A percentile compares a stretch with the other conserved stretches of the same genome.
These are phyloP conservation scores for Botrytis sinoallii DNA, from an alignment of 2,329 filamentous ascomycete species.

Conservation along the genomic window DNA sequence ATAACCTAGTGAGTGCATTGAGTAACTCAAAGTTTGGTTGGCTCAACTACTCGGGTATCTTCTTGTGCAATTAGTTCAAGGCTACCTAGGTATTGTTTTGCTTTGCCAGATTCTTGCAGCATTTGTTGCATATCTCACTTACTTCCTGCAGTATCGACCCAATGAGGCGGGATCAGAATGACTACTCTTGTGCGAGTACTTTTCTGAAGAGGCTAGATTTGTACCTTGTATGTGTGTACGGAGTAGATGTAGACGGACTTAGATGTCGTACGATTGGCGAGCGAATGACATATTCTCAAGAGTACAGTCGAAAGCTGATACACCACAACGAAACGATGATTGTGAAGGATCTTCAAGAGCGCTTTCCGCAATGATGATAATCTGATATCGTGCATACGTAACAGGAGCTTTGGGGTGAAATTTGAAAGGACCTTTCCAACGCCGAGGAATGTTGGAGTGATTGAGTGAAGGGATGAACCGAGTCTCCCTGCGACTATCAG, in stretches of 20 bases:
- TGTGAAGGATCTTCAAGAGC: not conserved
- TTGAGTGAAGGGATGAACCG: not conserved
- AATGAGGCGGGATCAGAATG: not conserved
- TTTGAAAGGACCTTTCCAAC: not conserved
- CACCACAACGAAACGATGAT: not conserved
- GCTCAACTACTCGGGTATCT: not conserved
- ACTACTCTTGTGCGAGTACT: not conserved
- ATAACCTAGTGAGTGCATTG: not conserved
- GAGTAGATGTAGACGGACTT: not conserved
- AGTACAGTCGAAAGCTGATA: not conserved
- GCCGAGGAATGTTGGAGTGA: not conserved
- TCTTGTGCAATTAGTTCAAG: not conserved
- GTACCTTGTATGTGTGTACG: not conserved
- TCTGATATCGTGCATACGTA: not conserved
- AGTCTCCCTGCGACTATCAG: not conserved
- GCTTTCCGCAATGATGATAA: not conserved
- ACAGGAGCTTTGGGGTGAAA: not conserved
- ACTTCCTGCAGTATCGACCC: not conserved
- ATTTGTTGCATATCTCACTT: constrained; percentile 17
- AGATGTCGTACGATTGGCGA: not conserved
- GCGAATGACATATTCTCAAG: not conserved
- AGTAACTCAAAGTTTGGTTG: not conserved
- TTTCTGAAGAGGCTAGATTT: not conserved
- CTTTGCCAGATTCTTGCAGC: not conserved
- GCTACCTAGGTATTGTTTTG: not conserved